These are phyloP conservation scores for Aspergillus sergii DNA, from an alignment of 2,329 filamentous ascomycete species.

Conservation along the genomic window DNA sequence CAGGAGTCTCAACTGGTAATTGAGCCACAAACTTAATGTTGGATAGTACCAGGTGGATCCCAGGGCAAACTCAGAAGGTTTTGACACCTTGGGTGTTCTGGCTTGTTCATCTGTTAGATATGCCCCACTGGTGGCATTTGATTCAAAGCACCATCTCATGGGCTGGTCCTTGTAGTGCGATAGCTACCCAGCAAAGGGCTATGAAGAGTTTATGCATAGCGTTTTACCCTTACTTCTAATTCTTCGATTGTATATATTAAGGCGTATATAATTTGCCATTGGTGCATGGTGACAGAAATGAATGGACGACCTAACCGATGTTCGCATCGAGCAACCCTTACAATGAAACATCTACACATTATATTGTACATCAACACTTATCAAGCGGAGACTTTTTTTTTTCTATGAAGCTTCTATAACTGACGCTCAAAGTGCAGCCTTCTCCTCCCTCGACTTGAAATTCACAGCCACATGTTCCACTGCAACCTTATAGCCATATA, in stretches of 20 bases:
- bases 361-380: not conserved
- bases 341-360: not conserved
- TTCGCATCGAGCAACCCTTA: not conserved
- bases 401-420: not conserved
- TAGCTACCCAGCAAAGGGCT: not conserved
- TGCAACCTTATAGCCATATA: constrained; percentile 63
- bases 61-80: not conserved
- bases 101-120: not conserved
- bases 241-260: constrained; percentile 12
- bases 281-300: not conserved
- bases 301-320: not conserved
- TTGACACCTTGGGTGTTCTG: not conserved
- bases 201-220: not conserved
- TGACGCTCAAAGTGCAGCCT: constrained; percentile 18
- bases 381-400: not conserved
- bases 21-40: constrained; percentile 5
- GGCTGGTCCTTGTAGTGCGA: not conserved
- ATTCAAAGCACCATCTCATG: constrained; percentile 1
- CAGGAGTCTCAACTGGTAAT: constrained; percentile 24
- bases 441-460: constrained; percentile 36
- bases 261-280: constrained; percentile 7
- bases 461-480: constrained; percentile 54
- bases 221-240: not conserved
- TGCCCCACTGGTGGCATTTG: not conserved
- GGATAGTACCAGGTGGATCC: not conserved